Percentiles rank a stretch among this genome's conserved stretches.
Evolutionary conservation across 345 rosid genomes (phyloP).

Genomic region (Pelargonium nanum): DNA sequence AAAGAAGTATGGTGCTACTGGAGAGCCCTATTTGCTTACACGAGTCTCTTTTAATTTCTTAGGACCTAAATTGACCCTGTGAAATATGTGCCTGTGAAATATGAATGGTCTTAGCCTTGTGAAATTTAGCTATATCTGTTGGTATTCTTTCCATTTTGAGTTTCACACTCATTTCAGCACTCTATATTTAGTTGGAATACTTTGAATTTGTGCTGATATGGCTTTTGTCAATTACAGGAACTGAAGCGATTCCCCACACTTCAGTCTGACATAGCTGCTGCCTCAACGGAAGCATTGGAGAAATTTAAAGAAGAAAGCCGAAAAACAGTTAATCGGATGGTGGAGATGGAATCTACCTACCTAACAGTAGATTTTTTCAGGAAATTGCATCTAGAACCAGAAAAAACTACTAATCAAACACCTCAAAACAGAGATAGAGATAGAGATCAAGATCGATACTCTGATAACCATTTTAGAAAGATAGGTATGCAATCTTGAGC

Average conservation of each 20-base stretch:
- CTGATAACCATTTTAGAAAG: conserved; percentile 78
- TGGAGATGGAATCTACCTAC: conserved; percentile 97
- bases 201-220: conserved; percentile 1
- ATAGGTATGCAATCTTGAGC: conserved; percentile 38
- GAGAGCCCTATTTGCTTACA: too few relatives aligned
- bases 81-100: too few relatives aligned
- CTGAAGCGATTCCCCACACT: conserved; percentile 92
- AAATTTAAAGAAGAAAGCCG: conserved; percentile 90
- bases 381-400: conserved; percentile 80
- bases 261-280: conserved; percentile 77
- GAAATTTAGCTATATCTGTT: too few relatives aligned
- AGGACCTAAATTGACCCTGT: too few relatives aligned
- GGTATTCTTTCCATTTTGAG: too few relatives aligned
- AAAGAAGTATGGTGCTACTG: too few relatives aligned
- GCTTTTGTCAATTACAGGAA: conserved; percentile 41
- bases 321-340: conserved; percentile 73
- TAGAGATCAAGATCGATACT: conserved; percentile 50
- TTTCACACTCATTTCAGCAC: too few relatives aligned
- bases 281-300: conserved; percentile 85
- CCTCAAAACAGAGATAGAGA: conserved; percentile 17
- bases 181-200: too few relatives aligned
- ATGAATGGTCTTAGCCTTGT: too few relatives aligned
- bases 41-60: too few relatives aligned
- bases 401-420: conserved; percentile 40
- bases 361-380: conserved; percentile 94